Conservation (phyloP, 352 stramenopile genomes). For the Pythium chondricola region DNA sequence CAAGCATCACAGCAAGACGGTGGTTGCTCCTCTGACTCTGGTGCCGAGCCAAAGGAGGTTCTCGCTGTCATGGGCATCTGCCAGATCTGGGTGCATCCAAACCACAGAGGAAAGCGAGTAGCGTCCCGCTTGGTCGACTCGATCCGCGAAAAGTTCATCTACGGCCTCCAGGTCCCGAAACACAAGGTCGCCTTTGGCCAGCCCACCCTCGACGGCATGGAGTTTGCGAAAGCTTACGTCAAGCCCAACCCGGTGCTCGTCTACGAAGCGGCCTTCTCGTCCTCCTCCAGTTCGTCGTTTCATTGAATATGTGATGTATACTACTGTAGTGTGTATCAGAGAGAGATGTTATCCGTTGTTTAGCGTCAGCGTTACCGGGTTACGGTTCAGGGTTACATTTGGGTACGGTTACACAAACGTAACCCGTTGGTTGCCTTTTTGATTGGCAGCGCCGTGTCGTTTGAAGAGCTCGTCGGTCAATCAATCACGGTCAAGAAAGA, state of each 20-base stretch:
- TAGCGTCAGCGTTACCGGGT: too few species aligned
- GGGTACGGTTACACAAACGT: not conserved
- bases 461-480: constrained; percentile 1
- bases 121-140: constrained; percentile 56
- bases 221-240: constrained; percentile 56
- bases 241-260: constrained; percentile 40
- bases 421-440: constrained; percentile 1
- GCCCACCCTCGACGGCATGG: constrained; percentile 54
- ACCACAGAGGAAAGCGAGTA: constrained; percentile 39
- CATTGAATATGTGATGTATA: too few species aligned
- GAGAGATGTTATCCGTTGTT: too few species aligned
- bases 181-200: constrained; percentile 60
- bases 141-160: constrained; percentile 62
- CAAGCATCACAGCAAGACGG: not conserved
- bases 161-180: constrained; percentile 52
- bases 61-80: constrained; percentile 52
- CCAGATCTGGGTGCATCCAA: constrained; percentile 66
- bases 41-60: not conserved
- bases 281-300: too few species aligned
- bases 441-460: constrained; percentile 24
- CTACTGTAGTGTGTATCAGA: too few species aligned
- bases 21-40: too few species aligned
- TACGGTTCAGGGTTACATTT: not conserved
- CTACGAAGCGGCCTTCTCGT: constrained; percentile 31
- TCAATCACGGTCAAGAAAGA: not conserved